Base-by-base conservation (phyloP, 1,284 basidiomycete genomes). In the Veloporphyrellus conicus region DNA sequence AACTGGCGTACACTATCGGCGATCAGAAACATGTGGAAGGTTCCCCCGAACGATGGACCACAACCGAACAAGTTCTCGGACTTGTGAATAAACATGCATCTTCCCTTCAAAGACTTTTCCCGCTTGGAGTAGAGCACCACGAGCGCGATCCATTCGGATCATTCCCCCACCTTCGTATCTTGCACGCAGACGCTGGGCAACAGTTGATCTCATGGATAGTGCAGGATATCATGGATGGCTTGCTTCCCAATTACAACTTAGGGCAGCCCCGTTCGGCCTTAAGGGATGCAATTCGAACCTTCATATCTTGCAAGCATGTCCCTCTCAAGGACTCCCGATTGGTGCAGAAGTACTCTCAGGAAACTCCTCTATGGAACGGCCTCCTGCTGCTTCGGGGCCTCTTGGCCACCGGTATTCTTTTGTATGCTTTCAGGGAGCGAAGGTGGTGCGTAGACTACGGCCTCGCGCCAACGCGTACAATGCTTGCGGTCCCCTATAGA, bases 381-480 rank as follows among this genome's bases (percentile, higher is more conserved):
- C 50, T 79, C 4, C 62, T 79, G 1, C 63, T 77, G 2, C 62
- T 71, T 3, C 70, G 76, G 2, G 77, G 77, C 1, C 60, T 74
- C 6, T 44, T 79, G 12, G 69, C 64, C 0, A 62, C 65, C 5
- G 73, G 69, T 0, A 68, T 79, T 3, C 56, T 79, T 1, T 28
- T 62, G 3, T 71, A 71, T 41, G 62, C 62, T 11, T 56, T 79
- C 3, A 63, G 59, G 37, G 67, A 72, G 11, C 69, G 64, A 41
- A 68, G 75, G 10, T 79, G 73, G 71, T 59, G 76, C 10, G 76
- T 78, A 4, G 72, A 79, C 48, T 79, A 74, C 49, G 77, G 76
- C 0, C 64, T 77, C 12, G 72, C 75, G 41, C 56, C 54, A 2
- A 54, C 20, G 8, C 70, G 76, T 5, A 69, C 77, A 1, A 63